phyloP scores from a whole-genome alignment of 352 stramenopile genomes.

The Thalassiosira mediterranea region DNA sequence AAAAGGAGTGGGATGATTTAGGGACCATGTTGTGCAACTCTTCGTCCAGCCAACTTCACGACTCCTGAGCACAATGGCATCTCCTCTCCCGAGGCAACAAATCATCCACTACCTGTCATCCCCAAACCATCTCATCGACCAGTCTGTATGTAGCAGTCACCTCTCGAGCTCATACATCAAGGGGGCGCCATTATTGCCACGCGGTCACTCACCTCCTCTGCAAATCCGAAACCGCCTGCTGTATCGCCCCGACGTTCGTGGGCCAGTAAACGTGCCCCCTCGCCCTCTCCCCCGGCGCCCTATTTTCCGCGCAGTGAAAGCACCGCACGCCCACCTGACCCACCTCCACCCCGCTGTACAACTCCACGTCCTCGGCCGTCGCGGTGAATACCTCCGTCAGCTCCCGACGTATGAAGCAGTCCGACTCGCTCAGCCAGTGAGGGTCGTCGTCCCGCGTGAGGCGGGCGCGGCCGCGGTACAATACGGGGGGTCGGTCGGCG shows the following conservation, averaged over 20 bases:
- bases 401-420: slow-evolving; percentile 77
- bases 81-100: no score
- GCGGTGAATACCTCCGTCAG: slow-evolving; percentile 74
- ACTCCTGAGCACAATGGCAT: no score
- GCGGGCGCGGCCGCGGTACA: slow-evolving; percentile 57
- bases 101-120: no score
- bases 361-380: slow-evolving; percentile 50
- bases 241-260: slow-evolving; percentile 52
- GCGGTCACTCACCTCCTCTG: slow-evolving; percentile 55
- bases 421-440: slow-evolving; percentile 74
- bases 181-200: no score
- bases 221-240: slow-evolving; percentile 75
- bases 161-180: no score
- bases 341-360: slow-evolving; percentile 13
- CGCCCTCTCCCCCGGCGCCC: slow-evolving; percentile 32
- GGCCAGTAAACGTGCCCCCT: slow-evolving; percentile 66
- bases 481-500: slow-evolving; percentile 2
- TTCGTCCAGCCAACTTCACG: no score
- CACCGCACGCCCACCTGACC: slow-evolving; percentile 79
- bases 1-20: no score
- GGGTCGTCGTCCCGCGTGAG: slow-evolving; percentile 71
- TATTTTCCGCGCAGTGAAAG: slow-evolving; percentile 67
- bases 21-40: background rate
- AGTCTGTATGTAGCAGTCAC: no score
- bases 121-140: no score